Evolutionary conservation across 116 monocot genomes (phyloP).

Genomic region (Trichopus zeylanicus): DNA sequence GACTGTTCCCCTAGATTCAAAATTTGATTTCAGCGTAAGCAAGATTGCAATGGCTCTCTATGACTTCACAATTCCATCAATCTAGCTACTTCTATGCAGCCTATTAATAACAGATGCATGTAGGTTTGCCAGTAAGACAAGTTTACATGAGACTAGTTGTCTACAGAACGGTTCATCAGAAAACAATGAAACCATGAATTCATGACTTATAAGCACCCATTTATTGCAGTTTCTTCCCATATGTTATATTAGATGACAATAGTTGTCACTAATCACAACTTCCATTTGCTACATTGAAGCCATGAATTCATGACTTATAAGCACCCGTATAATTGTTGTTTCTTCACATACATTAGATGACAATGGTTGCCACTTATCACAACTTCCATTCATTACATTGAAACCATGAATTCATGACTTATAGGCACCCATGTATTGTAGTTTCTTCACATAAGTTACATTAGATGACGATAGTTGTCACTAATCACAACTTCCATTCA

Average conservation of each 20-base stretch:
- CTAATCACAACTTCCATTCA: no score
- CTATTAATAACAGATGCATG: neutral
- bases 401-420: neutral
- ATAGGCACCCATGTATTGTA: no score
- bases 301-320: no score
- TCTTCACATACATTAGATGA: no score
- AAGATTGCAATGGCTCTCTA: neutral
- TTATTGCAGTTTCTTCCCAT: no score
- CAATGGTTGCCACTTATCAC: no score
- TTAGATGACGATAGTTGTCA: neutral
- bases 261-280: no score
- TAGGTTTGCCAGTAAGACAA: neutral
- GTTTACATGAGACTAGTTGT: neutral
- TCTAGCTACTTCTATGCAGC: neutral
- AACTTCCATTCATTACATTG: no score
- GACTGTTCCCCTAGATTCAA: conserved; percentile 71
- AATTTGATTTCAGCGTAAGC: conserved; percentile 11
- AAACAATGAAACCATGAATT: neutral
- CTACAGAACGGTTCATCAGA: neutral
- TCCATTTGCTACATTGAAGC: no score
- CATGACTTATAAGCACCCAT: no score
- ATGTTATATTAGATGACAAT: no score
- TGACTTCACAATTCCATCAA: neutral
- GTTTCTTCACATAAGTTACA: neutral
- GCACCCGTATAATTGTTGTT: no score